A percentile compares a stretch with the other conserved stretches of the same genome.
Evolutionary conservation across 441 rosid species (phyloP).

Genomic region (Flueggea neowawraea): DNA sequence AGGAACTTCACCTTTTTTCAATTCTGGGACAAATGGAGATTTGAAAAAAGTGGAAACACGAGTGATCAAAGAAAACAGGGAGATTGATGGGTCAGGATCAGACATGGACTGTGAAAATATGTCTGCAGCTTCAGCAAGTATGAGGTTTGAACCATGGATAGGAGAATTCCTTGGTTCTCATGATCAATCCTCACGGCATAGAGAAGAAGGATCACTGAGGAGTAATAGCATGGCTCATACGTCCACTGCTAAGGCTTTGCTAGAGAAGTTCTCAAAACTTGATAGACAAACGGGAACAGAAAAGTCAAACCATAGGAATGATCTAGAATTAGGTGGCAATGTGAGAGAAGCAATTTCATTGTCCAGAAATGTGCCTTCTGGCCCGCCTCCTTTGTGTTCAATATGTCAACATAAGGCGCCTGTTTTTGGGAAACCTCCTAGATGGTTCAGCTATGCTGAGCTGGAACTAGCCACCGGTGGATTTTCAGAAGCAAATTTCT

Average conservation of each 20-base stretch:
- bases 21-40: constrained; percentile 52
- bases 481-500: constrained; percentile 90
- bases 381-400: constrained; percentile 97
- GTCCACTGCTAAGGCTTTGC: constrained; percentile 56
- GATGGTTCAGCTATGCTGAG: constrained; percentile 90
- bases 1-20: constrained; percentile 81
- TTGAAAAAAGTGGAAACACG: constrained; percentile 61
- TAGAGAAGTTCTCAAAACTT: constrained; percentile 68
- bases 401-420: constrained; percentile 97
- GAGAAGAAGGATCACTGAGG: constrained; percentile 53
- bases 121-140: constrained; percentile 66
- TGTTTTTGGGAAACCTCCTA: constrained; percentile 94
- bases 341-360: constrained; percentile 88
- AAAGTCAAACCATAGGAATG: constrained; percentile 45
- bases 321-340: constrained; percentile 67
- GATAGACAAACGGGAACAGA: constrained; percentile 58
- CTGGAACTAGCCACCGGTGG: constrained; percentile 95
- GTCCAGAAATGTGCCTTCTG: constrained; percentile 73
- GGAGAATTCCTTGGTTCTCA: constrained; percentile 51
- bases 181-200: constrained; percentile 38
- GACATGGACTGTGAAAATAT: constrained; percentile 75
- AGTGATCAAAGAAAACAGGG: constrained; percentile 48
- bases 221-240: constrained; percentile 36
- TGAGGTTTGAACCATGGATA: constrained; percentile 78
- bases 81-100: constrained; percentile 61